Evolutionary conservation across 495 filamentous ascomycete genomes (phyloP), one percentile per base, ranked within the genome.

Genomic region (Neurospora tetrasperma): DNA sequence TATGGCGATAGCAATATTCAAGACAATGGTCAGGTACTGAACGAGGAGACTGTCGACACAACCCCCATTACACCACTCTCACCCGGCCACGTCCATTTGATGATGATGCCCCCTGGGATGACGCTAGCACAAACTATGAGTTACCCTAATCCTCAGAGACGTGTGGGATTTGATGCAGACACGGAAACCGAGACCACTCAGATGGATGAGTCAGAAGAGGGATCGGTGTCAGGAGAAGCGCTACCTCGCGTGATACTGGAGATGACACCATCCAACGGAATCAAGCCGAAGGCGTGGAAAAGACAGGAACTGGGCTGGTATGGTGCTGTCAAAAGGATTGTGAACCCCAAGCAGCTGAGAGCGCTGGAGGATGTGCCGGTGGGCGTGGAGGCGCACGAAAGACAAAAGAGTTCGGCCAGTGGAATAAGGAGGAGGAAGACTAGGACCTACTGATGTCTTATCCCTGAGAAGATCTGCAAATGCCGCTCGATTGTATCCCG

Each of bases 241-340:
- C 48, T 75, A 12, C 79, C 82, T 27, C 38, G 70, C 42, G 75
- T 81, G 70, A 83, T 84, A 35, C 74, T 83, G 10, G 80, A 84
- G 78, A 78, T 76, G 69, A 62, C 14, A 18, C 71, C 75, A 14
- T 74, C 76, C 27, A 71, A 74, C 42, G 76, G 82, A 14, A 48
- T 54, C 6, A 75, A 74, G 71, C 78, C 71, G 12, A 81, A 75
- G 74, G 82, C 78, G 42, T 84, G 83, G 83, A 74, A 74, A 70
- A 77, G 79, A 66, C 76, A 82, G 71, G 77, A 80, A 77, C 74
- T 84, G 27, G 83, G 83, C 6, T 84, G 83, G 83, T 31, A 48
- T n/a, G 82, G 83, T 12, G 83, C 81, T 3, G 69, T 74, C 4
- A 75, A 69, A 74, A 18, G 74, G 16, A 74, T 79, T 7, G 39